Conservation (phyloP, 176 grass and related monocot species). For the Leersia perrieri region DNA sequence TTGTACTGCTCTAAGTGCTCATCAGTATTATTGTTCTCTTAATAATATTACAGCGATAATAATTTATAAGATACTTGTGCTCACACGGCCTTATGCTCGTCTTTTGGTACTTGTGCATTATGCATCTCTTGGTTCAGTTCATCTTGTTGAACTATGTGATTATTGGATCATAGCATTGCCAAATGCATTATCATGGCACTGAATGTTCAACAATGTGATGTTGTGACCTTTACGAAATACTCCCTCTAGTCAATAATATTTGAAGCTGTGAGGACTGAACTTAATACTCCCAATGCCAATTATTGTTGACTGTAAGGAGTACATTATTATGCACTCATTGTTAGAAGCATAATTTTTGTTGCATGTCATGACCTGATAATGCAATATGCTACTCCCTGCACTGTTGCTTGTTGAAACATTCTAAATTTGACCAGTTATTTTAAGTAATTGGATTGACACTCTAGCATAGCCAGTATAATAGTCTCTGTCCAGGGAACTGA, state of each 20-base stretch:
- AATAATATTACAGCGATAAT: not conserved
- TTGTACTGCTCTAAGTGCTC: not conserved
- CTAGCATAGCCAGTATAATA: not conserved
- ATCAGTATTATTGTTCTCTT: not conserved
- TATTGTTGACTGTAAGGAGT: not conserved
- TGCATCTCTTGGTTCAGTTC: not conserved
- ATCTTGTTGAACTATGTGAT: not conserved
- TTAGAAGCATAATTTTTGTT: not conserved
- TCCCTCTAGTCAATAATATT: not conserved
- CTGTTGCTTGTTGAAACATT: not conserved
- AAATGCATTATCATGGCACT: not conserved
- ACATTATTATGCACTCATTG: not conserved
- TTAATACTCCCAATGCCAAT: not conserved
- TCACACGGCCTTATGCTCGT: not conserved
- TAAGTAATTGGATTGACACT: not conserved
- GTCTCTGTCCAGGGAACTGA: not conserved
- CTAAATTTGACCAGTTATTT: not conserved
- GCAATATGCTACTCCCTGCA: not conserved
- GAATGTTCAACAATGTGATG: not conserved
- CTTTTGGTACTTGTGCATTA: constrained; percentile 3
- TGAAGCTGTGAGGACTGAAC: not conserved
- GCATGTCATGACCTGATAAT: not conserved
- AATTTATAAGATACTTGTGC: not conserved
- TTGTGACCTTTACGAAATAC: not conserved
- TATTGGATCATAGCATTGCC: not conserved